Percentiles rank a stretch among this genome's conserved stretches.
phyloP scores from a whole-genome alignment of 257 asterid genomes.

The Ilex asprella region DNA sequence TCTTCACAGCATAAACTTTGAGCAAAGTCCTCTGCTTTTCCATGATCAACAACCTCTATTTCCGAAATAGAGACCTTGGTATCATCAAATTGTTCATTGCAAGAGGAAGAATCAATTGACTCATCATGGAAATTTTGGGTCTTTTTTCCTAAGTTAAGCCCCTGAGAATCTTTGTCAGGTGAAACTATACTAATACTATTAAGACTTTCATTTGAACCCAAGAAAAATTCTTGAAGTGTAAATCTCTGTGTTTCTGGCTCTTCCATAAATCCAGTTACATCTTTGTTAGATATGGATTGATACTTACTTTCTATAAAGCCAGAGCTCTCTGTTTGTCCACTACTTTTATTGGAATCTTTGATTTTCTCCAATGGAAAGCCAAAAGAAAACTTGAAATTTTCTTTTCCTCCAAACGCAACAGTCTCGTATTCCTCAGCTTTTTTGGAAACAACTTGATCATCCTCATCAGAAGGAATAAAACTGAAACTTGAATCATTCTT shows the following conservation, averaged over 20 bases:
- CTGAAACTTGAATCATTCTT: slow-evolving; percentile 23
- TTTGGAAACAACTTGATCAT: slow-evolving; percentile 21
- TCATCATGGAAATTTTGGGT: neutral
- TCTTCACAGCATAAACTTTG: slow-evolving; percentile 11
- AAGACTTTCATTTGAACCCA: slow-evolving; percentile 25
- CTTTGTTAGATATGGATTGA: slow-evolving; percentile 27
- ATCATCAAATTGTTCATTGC: slow-evolving; percentile 17
- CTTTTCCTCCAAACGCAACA: slow-evolving; percentile 20
- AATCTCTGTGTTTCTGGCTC: slow-evolving; percentile 31
- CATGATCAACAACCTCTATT: slow-evolving; percentile 6
- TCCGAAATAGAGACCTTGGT: neutral
- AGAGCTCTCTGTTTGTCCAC: slow-evolving; percentile 38
- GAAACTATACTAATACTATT: neutral
- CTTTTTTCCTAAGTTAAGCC: neutral
- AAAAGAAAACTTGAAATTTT: slow-evolving; percentile 10
- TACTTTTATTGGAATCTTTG: slow-evolving; percentile 5
- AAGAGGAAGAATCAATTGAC: no score
- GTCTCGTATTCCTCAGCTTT: slow-evolving; percentile 15
- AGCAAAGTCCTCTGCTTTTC: slow-evolving; percentile 3
- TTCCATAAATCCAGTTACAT: slow-evolving; percentile 38
- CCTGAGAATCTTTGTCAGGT: neutral
- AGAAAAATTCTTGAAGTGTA: slow-evolving; percentile 46
- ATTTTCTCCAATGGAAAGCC: neutral
- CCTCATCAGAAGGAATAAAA: slow-evolving; percentile 19
- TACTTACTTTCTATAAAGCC: slow-evolving; percentile 38